Percentiles rank a stretch among this genome's conserved stretches.
These are phyloP conservation scores for Cladobotryum mycophilum DNA, from an alignment of 2,329 filamentous ascomycete genomes.

Conservation along the genomic window DNA sequence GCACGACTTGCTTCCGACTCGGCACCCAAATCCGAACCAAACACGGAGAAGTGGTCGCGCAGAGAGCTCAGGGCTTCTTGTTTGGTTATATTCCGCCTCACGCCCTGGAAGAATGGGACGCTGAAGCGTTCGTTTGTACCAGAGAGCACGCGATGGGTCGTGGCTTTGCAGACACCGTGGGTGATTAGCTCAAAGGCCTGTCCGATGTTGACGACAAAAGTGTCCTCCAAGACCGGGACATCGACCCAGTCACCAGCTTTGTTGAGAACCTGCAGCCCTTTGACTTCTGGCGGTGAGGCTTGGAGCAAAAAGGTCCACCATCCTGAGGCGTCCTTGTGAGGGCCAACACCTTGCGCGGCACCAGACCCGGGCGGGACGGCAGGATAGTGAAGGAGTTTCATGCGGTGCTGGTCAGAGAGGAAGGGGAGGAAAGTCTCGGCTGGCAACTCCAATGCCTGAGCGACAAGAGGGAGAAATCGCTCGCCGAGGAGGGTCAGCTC, in stretches of 20 bases:
- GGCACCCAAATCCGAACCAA: slow-evolving; percentile 8
- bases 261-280: slow-evolving; percentile 47
- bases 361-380: slow-evolving; percentile 8
- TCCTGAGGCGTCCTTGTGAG: slow-evolving; percentile 57
- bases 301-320: slow-evolving; percentile 61
- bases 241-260: slow-evolving; percentile 43
- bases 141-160: slow-evolving; percentile 39
- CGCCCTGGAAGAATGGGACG: slow-evolving; percentile 44
- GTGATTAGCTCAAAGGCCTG: slow-evolving; percentile 54
- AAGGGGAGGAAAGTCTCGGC: slow-evolving; percentile 45
- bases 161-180: slow-evolving; percentile 46
- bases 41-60: slow-evolving; percentile 29
- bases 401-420: slow-evolving; percentile 50
- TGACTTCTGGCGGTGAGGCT: slow-evolving; percentile 43
- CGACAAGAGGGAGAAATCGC: slow-evolving; percentile 50
- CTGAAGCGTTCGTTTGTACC: slow-evolving; percentile 32
- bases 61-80: slow-evolving; percentile 34
- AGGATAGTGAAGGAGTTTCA: slow-evolving; percentile 53
- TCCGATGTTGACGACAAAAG: slow-evolving; percentile 53
- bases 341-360: slow-evolving; percentile 47
- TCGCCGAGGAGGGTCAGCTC: slow-evolving; percentile 45
- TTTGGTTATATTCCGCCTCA: slow-evolving; percentile 39
- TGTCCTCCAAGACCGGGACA: slow-evolving; percentile 39
- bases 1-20: slow-evolving; percentile 30
- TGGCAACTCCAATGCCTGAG: slow-evolving; percentile 46